Base-by-base conservation (phyloP, 2,329 filamentous ascomycete species). In the Lasiodiplodia gonubiensis region DNA sequence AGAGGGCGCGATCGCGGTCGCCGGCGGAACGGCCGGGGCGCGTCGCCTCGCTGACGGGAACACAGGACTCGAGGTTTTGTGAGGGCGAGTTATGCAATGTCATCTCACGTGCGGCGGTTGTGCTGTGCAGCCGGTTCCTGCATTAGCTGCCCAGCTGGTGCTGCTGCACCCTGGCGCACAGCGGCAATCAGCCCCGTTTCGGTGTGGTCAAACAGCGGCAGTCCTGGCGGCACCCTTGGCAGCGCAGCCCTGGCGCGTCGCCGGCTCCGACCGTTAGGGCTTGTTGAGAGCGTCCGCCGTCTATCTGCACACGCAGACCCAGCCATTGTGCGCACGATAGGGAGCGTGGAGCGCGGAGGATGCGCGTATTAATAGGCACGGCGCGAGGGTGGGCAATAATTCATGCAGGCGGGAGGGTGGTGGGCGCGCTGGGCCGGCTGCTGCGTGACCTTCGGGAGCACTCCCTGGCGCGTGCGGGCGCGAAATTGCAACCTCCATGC, bases 281-380 rank as follows among this genome's bases (percentile, higher is more conserved):
- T 30, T 25, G 39, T 25, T 25, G 64, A 14, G 53, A 14, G n/a
- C 51, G n/a, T 10, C 42, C 18, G 42, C n/a, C n/a, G 42, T 46
- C 42, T 46, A n/a, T 46, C 42, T 46, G 42, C 42, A 4, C 42
- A 21, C n/a, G 42, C 42, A 46, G n/a, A n/a, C 42, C 7, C 18
- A 46, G 42, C 42, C 42, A 46, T 46, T 46, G 42, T n/a, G 7
- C 14, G 30, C 6, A 18, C 54, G 54, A 30, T 37, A 63, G 59
- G 59, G 59, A 63, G 59, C 30, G 27, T 46, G 59, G 39, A 35
- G 35, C 42, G 59, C 59, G 59, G 59, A 63, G 59, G 59, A 63
- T 64, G 61, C 49, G 61, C 61, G 61, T 64, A 64, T 64, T 53
- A 64, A 64, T 64, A 64, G 61, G 49, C 42, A 33, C 46, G 42